Conservation (phyloP, 140 eudicot genomes). For the Cichorium intybus region DNA sequence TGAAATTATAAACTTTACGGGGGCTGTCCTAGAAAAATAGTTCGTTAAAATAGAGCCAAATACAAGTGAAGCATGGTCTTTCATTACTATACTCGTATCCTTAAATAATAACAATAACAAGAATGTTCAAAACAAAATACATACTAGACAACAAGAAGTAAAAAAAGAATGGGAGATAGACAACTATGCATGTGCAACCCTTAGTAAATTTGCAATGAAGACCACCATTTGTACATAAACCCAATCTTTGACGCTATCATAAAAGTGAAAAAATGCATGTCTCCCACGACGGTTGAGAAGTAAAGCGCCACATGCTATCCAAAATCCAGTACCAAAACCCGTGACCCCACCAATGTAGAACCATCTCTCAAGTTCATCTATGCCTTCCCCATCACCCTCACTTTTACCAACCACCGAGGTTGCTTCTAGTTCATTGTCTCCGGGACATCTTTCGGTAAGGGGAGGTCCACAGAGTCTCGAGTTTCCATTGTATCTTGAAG, state of each 20-base stretch:
- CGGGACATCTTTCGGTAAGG: no score
- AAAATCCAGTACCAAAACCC: no score
- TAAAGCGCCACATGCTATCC: no score
- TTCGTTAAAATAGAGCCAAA: background rate
- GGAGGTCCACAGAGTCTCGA: no score
- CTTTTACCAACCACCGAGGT: no score
- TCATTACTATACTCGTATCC: background rate
- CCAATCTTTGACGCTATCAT: slow-evolving; percentile 7
- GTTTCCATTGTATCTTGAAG: slow-evolving; percentile 30
- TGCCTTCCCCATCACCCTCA: background rate
- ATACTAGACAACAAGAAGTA: background rate
- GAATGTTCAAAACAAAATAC: background rate
- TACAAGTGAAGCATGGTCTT: background rate
- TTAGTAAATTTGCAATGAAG: background rate
- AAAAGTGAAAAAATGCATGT: no score
- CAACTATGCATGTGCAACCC: background rate
- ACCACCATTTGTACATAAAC: background rate
- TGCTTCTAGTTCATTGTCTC: no score
- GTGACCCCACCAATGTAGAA: no score
- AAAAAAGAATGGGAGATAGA: background rate
- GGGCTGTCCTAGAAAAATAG: no score
- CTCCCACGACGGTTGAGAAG: no score
- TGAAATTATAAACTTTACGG: no score
- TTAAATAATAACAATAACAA: background rate
- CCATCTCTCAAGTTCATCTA: no score